These are phyloP conservation scores for Scenedesmus sp. DNA, from an alignment of 163 green algal species.

Conservation along the genomic window DNA sequence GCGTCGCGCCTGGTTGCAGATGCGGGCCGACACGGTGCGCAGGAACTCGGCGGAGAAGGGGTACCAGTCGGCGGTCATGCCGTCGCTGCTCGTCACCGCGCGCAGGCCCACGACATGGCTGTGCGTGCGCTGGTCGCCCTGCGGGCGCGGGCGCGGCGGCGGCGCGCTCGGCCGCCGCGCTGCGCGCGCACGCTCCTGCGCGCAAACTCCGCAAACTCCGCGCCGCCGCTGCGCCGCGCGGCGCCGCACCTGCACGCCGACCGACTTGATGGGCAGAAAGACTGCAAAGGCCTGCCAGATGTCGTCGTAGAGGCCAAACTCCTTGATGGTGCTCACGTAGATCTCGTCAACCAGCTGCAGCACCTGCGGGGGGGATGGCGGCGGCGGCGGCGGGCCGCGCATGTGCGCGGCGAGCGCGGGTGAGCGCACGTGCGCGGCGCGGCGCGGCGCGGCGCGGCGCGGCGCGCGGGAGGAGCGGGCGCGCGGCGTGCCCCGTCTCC, in stretches of 20 bases:
- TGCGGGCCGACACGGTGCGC: conserved; percentile 86
- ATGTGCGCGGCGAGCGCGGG: too few species aligned
- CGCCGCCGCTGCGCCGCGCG: too few species aligned
- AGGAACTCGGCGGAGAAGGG: conserved; percentile 91
- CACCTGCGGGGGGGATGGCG: conserved; percentile 17
- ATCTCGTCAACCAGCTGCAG: conserved; percentile 91
- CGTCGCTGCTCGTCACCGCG: conserved; percentile 93
- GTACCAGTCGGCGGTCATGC: conserved; percentile 99
- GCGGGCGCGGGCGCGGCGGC: too few species aligned
- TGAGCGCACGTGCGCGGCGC: too few species aligned
- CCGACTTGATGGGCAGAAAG: conserved; percentile 92
- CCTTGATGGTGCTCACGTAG: conserved; percentile 93
- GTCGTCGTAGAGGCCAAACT: conserved; percentile 97
- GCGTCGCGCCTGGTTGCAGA: conserved; percentile 95
- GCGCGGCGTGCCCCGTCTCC: too few species aligned
- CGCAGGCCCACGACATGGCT: conserved; percentile 93
- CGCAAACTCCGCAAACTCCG: too few species aligned
- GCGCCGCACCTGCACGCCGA: too few species aligned
- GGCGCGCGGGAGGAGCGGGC: too few species aligned
- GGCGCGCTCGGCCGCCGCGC: too few species aligned
- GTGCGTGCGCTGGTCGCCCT: conserved; percentile 98
- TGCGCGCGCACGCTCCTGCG: too few species aligned
- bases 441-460: too few species aligned
- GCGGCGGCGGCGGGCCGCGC: not conserved
- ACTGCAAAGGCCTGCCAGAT: conserved; percentile 99